Percentiles rank a stretch among this genome's conserved stretches.
These are phyloP conservation scores for Candida succiphila DNA, from an alignment of 805 yeast species.

Conservation along the genomic window DNA sequence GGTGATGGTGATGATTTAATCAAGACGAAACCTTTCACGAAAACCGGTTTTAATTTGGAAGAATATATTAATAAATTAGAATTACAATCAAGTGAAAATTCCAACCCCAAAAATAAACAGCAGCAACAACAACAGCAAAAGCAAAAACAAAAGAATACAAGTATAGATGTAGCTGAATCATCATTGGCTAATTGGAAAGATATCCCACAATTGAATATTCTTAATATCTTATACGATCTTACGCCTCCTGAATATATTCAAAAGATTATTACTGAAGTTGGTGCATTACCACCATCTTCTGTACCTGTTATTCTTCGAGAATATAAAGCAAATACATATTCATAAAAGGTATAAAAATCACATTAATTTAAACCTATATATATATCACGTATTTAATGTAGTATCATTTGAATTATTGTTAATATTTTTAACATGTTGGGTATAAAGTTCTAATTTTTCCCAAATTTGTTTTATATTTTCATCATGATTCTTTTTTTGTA, in stretches of 20 bases:
- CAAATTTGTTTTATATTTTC: conserved; percentile 58
- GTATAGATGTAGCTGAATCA: no score
- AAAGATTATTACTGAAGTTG: conserved; percentile 92
- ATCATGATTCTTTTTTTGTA: conserved; percentile 59
- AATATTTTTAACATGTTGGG: conserved; percentile 29
- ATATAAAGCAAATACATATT: conserved; percentile 39
- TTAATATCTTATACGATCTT: conserved; percentile 84
- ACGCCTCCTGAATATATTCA: conserved; percentile 92
- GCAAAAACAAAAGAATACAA: conserved; percentile 7
- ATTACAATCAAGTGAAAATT: conserved; percentile 8
- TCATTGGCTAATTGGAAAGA: conserved; percentile 52
- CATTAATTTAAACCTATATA: not conserved
- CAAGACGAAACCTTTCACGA: conserved; percentile 45
- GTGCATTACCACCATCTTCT: conserved; percentile 95
- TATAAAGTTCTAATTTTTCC: conserved; percentile 58
- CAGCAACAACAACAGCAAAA: conserved; percentile 14
- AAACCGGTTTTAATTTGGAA: conserved; percentile 54
- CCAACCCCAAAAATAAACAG: conserved; percentile 15
- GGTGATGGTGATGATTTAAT: conserved; percentile 70
- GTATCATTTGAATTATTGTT: conserved; percentile 58
- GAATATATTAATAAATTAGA: conserved; percentile 43
- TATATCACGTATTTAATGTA: not conserved
- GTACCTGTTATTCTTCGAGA: conserved; percentile 96
- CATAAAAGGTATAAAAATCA: not conserved
- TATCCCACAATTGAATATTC: conserved; percentile 53